Percentiles rank a stretch among this genome's conserved stretches.
Evolutionary conservation across 495 filamentous ascomycete species (phyloP).

Genomic region (Echria macrotheca): DNA sequence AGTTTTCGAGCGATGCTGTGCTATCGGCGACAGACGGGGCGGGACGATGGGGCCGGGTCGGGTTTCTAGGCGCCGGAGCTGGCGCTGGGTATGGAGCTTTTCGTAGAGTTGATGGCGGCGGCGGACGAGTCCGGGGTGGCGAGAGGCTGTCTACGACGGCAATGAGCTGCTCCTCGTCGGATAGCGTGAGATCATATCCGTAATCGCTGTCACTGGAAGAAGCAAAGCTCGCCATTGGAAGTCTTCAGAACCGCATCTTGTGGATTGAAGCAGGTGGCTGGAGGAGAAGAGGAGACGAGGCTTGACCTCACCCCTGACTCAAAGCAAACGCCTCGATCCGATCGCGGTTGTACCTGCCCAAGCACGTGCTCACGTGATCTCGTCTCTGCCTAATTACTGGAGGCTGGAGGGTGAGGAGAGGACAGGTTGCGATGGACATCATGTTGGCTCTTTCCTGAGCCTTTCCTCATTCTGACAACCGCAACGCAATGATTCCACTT

Average conservation of each 20-base stretch:
- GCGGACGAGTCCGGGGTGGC: neutral
- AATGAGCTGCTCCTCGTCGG: slow-evolving; percentile 44
- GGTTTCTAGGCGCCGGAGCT: neutral
- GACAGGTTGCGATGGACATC: too few species aligned
- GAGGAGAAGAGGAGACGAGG: neutral
- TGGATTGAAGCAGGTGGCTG: neutral
- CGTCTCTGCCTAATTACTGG: too few species aligned
- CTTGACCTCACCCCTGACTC: neutral
- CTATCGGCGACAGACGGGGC: neutral
- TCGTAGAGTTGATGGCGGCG: neutral
- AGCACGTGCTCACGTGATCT: too few species aligned
- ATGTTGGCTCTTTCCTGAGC: too few species aligned
- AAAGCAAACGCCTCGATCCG: neutral
- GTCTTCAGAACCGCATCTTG: neutral
- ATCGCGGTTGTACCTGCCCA: neutral
- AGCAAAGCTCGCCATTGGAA: slow-evolving; percentile 14
- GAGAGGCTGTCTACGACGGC: slow-evolving; percentile 19
- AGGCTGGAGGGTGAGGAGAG: too few species aligned
- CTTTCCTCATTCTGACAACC: too few species aligned
- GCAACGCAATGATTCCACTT: too few species aligned
- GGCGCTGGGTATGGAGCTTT: neutral
- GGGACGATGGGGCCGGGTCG: neutral
- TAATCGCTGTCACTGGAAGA: slow-evolving; percentile 44
- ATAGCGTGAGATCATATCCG: slow-evolving; percentile 64
- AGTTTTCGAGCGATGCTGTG: neutral